Conservation (phyloP, 768 basidiomycete species). For the Russula lepida region DNA sequence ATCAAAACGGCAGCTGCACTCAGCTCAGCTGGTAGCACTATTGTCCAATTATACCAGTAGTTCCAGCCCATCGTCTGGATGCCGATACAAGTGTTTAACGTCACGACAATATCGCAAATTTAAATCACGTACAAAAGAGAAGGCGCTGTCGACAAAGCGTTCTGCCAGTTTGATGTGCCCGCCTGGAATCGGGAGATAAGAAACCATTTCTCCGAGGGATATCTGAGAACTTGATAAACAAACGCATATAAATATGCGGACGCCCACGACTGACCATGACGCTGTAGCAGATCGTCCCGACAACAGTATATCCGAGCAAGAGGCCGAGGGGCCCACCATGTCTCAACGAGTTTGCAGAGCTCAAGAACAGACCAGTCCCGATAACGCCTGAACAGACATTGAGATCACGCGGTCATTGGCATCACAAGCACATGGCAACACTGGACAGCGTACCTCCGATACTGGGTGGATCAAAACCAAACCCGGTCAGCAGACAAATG, state of each 20-base stretch:
- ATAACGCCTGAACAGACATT: constrained; percentile 28
- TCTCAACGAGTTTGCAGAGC: constrained; percentile 43
- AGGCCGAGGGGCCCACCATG: constrained; percentile 69
- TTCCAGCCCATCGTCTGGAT: constrained; percentile 39
- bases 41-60: constrained; percentile 53
- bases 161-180: constrained; percentile 76
- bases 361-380: constrained; percentile 30
- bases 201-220: constrained; percentile 67
- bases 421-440: not conserved
- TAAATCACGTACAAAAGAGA: constrained; percentile 40
- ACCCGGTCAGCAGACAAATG: not conserved
- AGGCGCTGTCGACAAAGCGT: constrained; percentile 71
- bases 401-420: not conserved
- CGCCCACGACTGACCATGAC: constrained; percentile 48
- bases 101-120: not conserved
- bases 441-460: constrained; percentile 27
- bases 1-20: constrained; percentile 72
- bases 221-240: constrained; percentile 32
- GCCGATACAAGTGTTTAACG: not conserved
- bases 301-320: constrained; percentile 55
- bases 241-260: not conserved
- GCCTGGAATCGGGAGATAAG: constrained; percentile 70
- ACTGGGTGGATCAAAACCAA: constrained; percentile 12
- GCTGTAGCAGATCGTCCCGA: constrained; percentile 62
- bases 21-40: constrained; percentile 64